Conservation (phyloP, 148 eudicot genomes). For the Camellia sinensis region DNA sequence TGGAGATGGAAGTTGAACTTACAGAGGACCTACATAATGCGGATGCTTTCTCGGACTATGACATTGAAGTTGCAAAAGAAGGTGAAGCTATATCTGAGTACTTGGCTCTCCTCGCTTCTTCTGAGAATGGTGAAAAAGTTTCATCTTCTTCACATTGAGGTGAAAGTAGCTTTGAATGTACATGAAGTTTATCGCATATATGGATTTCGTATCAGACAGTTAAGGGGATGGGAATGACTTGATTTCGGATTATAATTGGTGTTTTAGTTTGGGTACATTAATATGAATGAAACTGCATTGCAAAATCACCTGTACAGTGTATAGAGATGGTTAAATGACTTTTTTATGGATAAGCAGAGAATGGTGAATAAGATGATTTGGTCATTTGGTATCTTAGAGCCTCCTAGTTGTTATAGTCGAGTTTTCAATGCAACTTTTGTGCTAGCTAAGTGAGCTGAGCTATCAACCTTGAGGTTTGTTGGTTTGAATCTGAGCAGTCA, state of each 20-base stretch:
- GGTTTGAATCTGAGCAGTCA: no score
- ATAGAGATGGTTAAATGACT: no score
- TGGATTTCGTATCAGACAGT: background rate
- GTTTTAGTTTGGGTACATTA: background rate
- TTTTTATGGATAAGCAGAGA: no score
- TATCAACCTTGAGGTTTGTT: no score
- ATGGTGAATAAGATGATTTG: no score
- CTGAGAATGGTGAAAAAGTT: constrained; percentile 20
- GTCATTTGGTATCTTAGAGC: no score
- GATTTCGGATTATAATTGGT: background rate
- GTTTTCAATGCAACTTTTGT: no score
- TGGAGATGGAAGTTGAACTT: constrained; percentile 78
- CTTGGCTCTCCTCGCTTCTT: constrained; percentile 53
- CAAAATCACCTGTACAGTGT: no score
- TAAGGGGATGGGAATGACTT: background rate
- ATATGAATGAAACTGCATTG: background rate
- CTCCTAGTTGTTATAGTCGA: no score
- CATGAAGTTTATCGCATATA: background rate
- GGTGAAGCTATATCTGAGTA: constrained; percentile 87
- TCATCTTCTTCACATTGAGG: constrained; percentile 13
- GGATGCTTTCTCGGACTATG: constrained; percentile 81
- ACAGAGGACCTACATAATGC: constrained; percentile 44
- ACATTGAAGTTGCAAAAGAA: constrained; percentile 86
- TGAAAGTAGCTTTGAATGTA: background rate
- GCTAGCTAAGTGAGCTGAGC: no score